These are phyloP conservation scores for Endoconidiophora laricicola DNA, from an alignment of 2,329 filamentous ascomycete genomes.

Conservation along the genomic window DNA sequence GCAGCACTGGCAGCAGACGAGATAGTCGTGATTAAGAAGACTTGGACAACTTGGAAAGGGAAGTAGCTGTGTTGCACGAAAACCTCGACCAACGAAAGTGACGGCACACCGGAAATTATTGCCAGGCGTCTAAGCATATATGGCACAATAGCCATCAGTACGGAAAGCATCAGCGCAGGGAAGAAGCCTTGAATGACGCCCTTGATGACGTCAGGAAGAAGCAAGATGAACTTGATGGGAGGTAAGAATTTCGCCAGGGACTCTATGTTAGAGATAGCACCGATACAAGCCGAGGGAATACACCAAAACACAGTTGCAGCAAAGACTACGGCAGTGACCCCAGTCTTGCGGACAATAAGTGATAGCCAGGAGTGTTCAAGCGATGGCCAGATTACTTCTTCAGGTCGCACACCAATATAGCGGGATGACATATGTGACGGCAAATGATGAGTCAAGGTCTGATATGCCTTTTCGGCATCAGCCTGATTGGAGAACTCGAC, in stretches of 20 bases:
- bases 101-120: constrained; percentile 53
- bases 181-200: constrained; percentile 73
- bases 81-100: constrained; percentile 54
- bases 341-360: constrained; percentile 49
- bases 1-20: constrained; percentile 57
- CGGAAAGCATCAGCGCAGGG: constrained; percentile 59
- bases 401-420: constrained; percentile 64
- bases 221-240: constrained; percentile 57
- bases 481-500: constrained; percentile 75
- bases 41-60: constrained; percentile 63
- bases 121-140: constrained; percentile 62
- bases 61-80: constrained; percentile 69
- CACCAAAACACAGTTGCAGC: constrained; percentile 76
- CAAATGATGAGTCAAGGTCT: constrained; percentile 66
- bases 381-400: constrained; percentile 76
- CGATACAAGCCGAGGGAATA: constrained; percentile 60
- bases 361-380: constrained; percentile 56
- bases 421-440: constrained; percentile 72
- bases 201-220: constrained; percentile 50
- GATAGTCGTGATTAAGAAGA: constrained; percentile 69
- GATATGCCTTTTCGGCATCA: constrained; percentile 72
- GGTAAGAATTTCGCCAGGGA: constrained; percentile 46
- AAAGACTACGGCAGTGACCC: constrained; percentile 48
- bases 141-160: constrained; percentile 71
- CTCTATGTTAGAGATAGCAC: constrained; percentile 68